phyloP scores from a whole-genome alignment of 2,329 filamentous ascomycete species.

The Thyridium curvatum region DNA sequence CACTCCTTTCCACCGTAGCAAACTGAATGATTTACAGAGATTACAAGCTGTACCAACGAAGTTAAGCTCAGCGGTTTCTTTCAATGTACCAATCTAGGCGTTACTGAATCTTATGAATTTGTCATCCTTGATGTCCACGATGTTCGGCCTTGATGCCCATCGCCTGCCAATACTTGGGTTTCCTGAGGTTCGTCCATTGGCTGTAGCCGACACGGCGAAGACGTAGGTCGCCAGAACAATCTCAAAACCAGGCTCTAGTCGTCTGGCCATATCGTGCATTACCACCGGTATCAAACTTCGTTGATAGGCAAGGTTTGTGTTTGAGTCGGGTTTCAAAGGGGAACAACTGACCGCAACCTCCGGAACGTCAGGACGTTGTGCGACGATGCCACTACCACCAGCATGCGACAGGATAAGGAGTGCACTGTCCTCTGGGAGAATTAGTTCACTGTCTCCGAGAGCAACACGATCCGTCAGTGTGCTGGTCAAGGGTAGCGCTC shows the following conservation, averaged over 20 bases:
- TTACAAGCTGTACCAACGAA: too few species aligned
- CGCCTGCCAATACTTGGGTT: neutral
- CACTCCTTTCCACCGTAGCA: too few species aligned
- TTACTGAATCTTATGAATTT: too few species aligned
- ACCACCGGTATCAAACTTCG: slow-evolving; percentile 17
- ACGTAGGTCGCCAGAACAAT: slow-evolving; percentile 4
- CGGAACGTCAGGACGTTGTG: neutral
- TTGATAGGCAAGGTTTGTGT: slow-evolving; percentile 19
- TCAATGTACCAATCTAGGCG: too few species aligned
- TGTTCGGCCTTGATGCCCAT: neutral
- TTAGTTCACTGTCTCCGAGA: slow-evolving; percentile 1
- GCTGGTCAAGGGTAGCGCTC: neutral
- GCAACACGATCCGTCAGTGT: neutral
- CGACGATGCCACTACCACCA: slow-evolving; percentile 6
- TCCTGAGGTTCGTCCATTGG: neutral
- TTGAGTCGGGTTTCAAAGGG: slow-evolving; percentile 19
- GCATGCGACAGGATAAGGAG: slow-evolving; percentile 10
- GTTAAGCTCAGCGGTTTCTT: too few species aligned
- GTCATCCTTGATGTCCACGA: too few species aligned
- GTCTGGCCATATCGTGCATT: neutral
- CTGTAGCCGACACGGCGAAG: slow-evolving; percentile 2
- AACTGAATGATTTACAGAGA: too few species aligned
- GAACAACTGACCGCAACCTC: neutral
- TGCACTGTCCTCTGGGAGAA: neutral
- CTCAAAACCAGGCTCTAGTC: neutral